phyloP scores from a whole-genome alignment of 768 basidiomycete genomes.

The Trametes sanguinea region DNA sequence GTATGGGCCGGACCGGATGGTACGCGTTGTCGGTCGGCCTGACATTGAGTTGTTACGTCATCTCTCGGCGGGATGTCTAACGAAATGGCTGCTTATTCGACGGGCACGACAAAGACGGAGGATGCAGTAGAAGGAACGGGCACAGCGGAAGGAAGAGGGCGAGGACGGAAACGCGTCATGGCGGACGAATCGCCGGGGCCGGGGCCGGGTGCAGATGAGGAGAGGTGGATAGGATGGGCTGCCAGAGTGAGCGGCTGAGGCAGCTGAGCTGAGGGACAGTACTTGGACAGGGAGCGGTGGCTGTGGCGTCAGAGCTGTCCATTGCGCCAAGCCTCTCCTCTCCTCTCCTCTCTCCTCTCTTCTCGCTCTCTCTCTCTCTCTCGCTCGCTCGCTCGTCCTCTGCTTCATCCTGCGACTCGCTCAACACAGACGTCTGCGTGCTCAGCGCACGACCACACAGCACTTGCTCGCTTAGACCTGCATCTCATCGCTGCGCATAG shows the following conservation, averaged over 20 bases:
- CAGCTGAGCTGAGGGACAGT: neutral
- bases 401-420: neutral
- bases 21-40: too few relatives aligned
- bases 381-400: neutral
- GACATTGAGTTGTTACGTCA: too few relatives aligned
- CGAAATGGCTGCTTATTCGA: too few relatives aligned
- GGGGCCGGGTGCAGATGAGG: neutral
- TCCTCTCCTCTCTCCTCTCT: neutral
- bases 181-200: too few relatives aligned
- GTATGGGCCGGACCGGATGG: too few relatives aligned
- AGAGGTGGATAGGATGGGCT: neutral
- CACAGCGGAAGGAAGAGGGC: too few relatives aligned
- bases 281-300: neutral
- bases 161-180: too few relatives aligned
- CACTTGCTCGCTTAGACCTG: neutral
- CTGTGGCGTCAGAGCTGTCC: neutral
- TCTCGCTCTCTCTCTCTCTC: neutral
- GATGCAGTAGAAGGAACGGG: too few relatives aligned
- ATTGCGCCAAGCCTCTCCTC: neutral
- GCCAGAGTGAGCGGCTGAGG: too few relatives aligned
- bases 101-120: too few relatives aligned
- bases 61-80: too few relatives aligned
- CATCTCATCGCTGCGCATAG: constrained; percentile 1
- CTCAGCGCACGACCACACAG: neutral
- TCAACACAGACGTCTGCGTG: neutral